phyloP scores from a whole-genome alignment of 2,329 filamentous ascomycete genomes.

The Colletotrichum graminicola region DNA sequence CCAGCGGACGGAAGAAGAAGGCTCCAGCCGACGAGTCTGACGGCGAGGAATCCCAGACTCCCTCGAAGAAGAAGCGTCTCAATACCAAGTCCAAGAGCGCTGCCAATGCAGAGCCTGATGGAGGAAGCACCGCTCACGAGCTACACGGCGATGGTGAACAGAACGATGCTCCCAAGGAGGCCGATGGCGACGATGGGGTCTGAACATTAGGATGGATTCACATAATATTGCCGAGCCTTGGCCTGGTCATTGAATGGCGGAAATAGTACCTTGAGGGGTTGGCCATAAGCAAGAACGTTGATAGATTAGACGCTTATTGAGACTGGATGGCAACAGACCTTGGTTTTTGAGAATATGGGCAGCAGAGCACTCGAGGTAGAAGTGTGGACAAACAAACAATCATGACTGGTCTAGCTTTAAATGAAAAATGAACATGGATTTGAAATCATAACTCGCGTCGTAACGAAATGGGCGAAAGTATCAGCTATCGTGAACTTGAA shows the following conservation, averaged over 20 bases:
- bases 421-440: background rate
- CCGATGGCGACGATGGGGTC: background rate
- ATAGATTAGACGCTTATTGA: background rate
- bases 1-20: background rate
- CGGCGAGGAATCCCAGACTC: conserved; percentile 3
- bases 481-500: background rate
- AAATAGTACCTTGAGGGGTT: background rate
- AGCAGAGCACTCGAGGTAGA: background rate
- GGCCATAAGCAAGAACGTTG: background rate
- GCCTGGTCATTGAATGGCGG: background rate
- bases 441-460: background rate
- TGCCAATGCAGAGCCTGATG: background rate
- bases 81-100: background rate
- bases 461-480: background rate
- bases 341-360: background rate
- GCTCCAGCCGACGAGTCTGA: background rate
- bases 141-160: background rate
- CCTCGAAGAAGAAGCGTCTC: conserved; percentile 12
- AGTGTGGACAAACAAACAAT: background rate
- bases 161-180: background rate
- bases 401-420: background rate
- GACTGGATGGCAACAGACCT: background rate
- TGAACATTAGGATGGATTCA: background rate
- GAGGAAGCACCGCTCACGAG: background rate
- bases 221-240: background rate